Evolutionary conservation across 176 grass and related monocot species (phyloP).

Genomic region (Elymus sibiricus): DNA sequence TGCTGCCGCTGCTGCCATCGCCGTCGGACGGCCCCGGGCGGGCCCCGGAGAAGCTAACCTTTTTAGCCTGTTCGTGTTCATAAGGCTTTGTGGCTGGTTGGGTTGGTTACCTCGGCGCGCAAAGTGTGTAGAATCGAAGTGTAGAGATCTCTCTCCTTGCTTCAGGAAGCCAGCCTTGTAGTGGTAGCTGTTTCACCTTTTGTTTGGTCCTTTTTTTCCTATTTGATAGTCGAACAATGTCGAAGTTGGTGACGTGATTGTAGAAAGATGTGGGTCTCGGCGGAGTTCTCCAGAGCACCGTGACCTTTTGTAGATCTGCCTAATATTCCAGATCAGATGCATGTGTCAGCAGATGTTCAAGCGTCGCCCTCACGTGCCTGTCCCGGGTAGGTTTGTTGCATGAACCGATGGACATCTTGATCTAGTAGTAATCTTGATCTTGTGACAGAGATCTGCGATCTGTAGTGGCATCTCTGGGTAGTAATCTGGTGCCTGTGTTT

Average conservation of each 20-base stretch:
- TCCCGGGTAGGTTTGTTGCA: not conserved
- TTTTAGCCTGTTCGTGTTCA: slow-evolving; percentile 7
- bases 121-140: not conserved
- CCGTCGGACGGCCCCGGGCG: not conserved
- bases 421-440: not conserved
- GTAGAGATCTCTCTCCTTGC: slow-evolving; percentile 7
- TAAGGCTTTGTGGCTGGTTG: slow-evolving; percentile 6
- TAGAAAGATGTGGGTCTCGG: not conserved
- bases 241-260: slow-evolving; percentile 1
- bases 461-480: not conserved
- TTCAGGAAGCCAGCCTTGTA: slow-evolving; percentile 31
- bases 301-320: not conserved
- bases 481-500: not conserved
- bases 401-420: not conserved
- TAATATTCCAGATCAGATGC: slow-evolving; percentile 11
- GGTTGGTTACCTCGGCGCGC: slow-evolving; percentile 10
- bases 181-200: not conserved
- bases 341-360: not conserved
- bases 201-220: not conserved
- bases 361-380: not conserved
- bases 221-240: not conserved
- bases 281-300: not conserved
- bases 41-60: slow-evolving; percentile 15
- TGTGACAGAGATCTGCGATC: not conserved
- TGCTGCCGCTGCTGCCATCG: not conserved